A percentile compares a stretch with the other conserved stretches of the same genome.
These are phyloP conservation scores for Monilinia vaccinii-corymbosi DNA, from an alignment of 2,329 filamentous ascomycete genomes.

Conservation along the genomic window DNA sequence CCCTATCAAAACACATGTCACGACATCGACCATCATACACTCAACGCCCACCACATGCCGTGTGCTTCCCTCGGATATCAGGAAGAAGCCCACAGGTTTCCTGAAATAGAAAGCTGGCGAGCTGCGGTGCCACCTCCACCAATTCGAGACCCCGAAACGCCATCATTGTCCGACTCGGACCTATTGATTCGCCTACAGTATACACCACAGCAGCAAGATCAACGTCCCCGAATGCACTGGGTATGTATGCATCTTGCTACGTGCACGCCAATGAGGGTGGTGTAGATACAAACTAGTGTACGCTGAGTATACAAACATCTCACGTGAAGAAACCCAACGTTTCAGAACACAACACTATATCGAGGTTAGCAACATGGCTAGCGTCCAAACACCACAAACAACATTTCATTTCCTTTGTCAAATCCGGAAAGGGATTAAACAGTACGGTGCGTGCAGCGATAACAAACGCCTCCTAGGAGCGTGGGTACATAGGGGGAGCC, in stretches of 20 bases:
- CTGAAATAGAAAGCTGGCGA: slow-evolving; percentile 1
- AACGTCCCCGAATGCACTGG: slow-evolving; percentile 5
- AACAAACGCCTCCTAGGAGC: neutral
- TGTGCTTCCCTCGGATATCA: neutral
- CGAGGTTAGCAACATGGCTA: neutral
- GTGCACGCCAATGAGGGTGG: neutral
- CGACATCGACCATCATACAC: neutral
- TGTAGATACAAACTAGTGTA: neutral
- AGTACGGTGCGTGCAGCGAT: neutral
- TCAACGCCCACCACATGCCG: neutral
- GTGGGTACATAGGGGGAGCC: neutral
- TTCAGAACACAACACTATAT: neutral
- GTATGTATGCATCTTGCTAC: neutral
- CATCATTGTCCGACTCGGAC: slow-evolving; percentile 6
- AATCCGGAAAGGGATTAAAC: neutral
- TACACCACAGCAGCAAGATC: slow-evolving; percentile 3
- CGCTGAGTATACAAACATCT: neutral
- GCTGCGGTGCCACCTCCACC: neutral
- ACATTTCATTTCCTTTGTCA: neutral
- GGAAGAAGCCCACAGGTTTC: neutral
- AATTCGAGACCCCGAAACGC: slow-evolving; percentile 6
- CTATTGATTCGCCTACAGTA: neutral
- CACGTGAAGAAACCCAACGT: neutral
- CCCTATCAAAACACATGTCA: slow-evolving; percentile 1
- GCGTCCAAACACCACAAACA: neutral